Evolutionary conservation across 2,329 filamentous ascomycete species (phyloP).

Genomic region (Neocatenulostroma microsporum): DNA sequence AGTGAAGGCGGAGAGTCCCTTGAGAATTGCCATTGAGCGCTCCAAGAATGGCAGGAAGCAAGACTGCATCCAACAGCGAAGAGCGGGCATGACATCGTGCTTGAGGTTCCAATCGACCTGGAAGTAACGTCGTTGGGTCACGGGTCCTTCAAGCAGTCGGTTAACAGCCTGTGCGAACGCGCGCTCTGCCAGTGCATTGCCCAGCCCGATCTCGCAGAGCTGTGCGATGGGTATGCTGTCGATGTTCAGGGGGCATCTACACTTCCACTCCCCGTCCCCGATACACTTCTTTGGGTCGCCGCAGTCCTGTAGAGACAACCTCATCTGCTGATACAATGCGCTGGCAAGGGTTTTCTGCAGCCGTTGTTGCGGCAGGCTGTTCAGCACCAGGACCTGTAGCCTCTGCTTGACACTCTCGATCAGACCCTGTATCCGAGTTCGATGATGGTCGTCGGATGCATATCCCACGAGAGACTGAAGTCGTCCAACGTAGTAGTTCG

Average conservation of each 20-base stretch:
- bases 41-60: constrained; percentile 57
- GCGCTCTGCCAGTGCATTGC: constrained; percentile 61
- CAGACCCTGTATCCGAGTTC: constrained; percentile 24
- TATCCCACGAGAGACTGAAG: not conserved
- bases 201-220: constrained; percentile 58
- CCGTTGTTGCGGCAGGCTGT: constrained; percentile 22
- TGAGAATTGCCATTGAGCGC: constrained; percentile 36
- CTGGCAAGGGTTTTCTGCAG: constrained; percentile 20
- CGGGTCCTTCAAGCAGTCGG: constrained; percentile 53
- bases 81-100: constrained; percentile 50
- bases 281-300: constrained; percentile 30
- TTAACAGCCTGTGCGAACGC: constrained; percentile 66
- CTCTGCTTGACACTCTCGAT: constrained; percentile 24
- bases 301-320: constrained; percentile 10
- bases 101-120: constrained; percentile 51
- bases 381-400: constrained; percentile 20
- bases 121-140: constrained; percentile 51
- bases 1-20: constrained; percentile 14
- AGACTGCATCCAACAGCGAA: constrained; percentile 62
- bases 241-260: constrained; percentile 19
- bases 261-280: constrained; percentile 34
- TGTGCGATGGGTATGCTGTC: constrained; percentile 16
- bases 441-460: not conserved
- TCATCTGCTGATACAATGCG: constrained; percentile 21
- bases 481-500: constrained; percentile 26